Base-by-base conservation (phyloP, 2,329 filamentous ascomycete genomes). In the Aspergillus sp. region DNA sequence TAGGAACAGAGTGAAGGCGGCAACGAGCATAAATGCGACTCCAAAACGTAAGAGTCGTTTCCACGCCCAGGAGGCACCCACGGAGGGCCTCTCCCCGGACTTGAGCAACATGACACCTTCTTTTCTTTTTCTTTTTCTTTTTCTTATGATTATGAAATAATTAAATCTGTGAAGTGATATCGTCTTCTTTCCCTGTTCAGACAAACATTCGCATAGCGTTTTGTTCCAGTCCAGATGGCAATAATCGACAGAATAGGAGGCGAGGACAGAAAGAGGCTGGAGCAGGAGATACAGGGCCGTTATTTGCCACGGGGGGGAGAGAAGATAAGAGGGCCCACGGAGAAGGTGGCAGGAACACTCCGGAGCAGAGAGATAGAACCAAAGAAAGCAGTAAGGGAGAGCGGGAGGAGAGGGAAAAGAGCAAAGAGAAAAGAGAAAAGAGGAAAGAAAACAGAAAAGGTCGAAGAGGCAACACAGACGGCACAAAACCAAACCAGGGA, bases 1-100 rank as follows among this genome's bases (percentile, higher is more conserved):
- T 26, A 64, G 52, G 26, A 63, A 45, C 19, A 51, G 42, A 7
- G 57, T 53, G 33, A 66, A 63, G 9, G 46, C 51, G 32, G 51
- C 40, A 32, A 63, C 53, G 26, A 62, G 42, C 33, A 61, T 46
- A 40, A 60, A 52, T 29, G 52, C 50, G 34, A 63, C 48, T 3
- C 56, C 51, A 38, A 62, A 63, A 7, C 63, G 62, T 34, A 61
- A 12, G 7, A 63, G 43, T 45, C 59, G 63, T 49, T 60, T 65
- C 58, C 60, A 60, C 28, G 62, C 54, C 55, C 58, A 61, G 29
- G 62, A 62, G 32, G 57, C 50, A 27, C 54, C 57, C 41, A 56
- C 57, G 27, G 56, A 43, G 32, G 53, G 42, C 41, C 55, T 52
- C 42, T 64, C 59, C 36, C 55, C 53, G 38, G 51, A 35, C 41